A percentile compares a stretch with the other conserved stretches of the same genome.
Evolutionary conservation across 768 basidiomycete species (phyloP).

Genomic region (Pleurotus eryngii): DNA sequence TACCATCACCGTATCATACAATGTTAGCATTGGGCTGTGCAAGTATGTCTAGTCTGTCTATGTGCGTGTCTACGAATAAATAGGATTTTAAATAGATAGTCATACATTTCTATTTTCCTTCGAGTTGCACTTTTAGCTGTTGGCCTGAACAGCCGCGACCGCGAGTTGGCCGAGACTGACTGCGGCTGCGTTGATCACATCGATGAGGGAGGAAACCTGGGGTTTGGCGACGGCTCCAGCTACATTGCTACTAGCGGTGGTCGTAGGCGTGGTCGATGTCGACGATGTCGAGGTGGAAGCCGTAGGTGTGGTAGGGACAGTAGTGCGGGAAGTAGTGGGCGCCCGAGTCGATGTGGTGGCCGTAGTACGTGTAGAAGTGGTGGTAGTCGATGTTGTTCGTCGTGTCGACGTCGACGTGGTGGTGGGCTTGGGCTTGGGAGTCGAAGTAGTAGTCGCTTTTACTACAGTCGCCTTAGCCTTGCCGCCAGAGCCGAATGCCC

Average conservation of each 20-base stretch:
- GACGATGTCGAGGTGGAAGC: not conserved
- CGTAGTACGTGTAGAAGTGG: conserved; percentile 11
- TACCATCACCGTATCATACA: not conserved
- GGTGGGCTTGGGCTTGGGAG: conserved; percentile 13
- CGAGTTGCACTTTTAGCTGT: not conserved
- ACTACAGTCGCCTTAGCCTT: conserved; percentile 13
- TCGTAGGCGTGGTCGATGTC: not conserved
- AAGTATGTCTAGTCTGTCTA: not conserved
- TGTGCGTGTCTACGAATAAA: conserved; percentile 3
- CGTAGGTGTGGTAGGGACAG: not conserved
- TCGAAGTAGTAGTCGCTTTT: conserved; percentile 18
- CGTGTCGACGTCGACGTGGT: conserved; percentile 11
- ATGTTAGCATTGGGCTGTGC: not conserved
- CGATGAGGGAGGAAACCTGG: not conserved
- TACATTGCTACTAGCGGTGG: not conserved
- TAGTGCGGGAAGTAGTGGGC: conserved; percentile 2
- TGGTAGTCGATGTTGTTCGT: conserved; percentile 13
- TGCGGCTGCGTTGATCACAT: not conserved
- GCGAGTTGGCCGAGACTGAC: not conserved
- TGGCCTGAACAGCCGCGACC: not conserved
- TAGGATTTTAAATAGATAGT: not conserved
- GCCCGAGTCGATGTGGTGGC: conserved; percentile 7
- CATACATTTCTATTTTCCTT: not conserved
- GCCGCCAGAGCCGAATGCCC: conserved; percentile 34
- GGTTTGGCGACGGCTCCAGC: no score